Conservation (phyloP, 148 eudicot species). For the Rhododendron henanense region DNA sequence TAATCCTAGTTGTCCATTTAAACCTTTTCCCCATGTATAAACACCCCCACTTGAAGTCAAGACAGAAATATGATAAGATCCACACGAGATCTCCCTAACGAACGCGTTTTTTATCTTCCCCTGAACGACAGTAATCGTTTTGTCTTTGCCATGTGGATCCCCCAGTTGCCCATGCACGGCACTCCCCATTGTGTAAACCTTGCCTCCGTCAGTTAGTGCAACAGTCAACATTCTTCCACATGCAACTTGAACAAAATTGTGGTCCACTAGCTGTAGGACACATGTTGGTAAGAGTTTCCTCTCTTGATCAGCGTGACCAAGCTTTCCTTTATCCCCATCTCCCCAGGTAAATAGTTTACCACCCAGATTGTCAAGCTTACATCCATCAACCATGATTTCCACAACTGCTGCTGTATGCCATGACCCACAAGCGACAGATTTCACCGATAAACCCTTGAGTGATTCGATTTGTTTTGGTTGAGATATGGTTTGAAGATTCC, state of each 20-base stretch:
- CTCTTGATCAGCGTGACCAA: constrained; percentile 34
- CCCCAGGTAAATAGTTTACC: constrained; percentile 45
- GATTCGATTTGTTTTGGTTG: constrained; percentile 36
- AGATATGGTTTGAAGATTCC: constrained; percentile 22
- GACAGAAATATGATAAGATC: constrained; percentile 31
- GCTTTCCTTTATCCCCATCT: constrained; percentile 45
- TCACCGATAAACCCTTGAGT: constrained; percentile 29
- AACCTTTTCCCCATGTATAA: constrained; percentile 44
- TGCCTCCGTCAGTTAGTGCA: constrained; percentile 25
- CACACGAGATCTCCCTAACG: constrained; percentile 27
- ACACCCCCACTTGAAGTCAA: constrained; percentile 32
- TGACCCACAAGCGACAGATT: constrained; percentile 39
- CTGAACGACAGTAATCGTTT: constrained; percentile 26
- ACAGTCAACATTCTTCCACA: constrained; percentile 36
- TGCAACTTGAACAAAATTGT: constrained; percentile 31
- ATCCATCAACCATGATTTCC: constrained; percentile 19
- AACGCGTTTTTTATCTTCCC: constrained; percentile 37
- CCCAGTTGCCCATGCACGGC: constrained; percentile 36
- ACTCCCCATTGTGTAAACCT: constrained; percentile 39
- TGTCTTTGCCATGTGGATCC: constrained; percentile 29
- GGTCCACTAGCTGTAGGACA: constrained; percentile 29
- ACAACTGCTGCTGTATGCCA: constrained; percentile 48
- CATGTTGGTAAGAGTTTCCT: constrained; percentile 32
- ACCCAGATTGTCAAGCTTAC: constrained; percentile 10
- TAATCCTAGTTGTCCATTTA: constrained; percentile 38